Base-by-base conservation (phyloP, 2,329 filamentous ascomycete genomes). In the Periconia digitata region DNA sequence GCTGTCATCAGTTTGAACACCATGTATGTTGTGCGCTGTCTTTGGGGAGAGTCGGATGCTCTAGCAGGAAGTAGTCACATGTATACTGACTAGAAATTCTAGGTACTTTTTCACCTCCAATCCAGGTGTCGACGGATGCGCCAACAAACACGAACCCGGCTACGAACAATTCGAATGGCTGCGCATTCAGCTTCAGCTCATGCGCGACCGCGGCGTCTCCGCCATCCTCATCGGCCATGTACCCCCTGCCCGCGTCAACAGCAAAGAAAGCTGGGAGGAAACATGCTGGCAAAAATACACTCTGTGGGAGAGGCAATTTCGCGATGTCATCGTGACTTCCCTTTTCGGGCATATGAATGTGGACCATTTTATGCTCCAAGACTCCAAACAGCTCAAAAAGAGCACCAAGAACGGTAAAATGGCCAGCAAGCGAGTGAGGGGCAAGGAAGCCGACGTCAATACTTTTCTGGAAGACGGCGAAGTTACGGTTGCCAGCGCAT, bases 271-370 rank as follows among this genome's bases (percentile, higher is more conserved):
- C 53, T 99, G 94, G 94, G 91, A 96, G 58, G 92, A 97, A 76
- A 91, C 89, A 0, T 99, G 94, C 74, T 99, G 92, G 92, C 92
- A 96, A 69, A 96, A 95, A 69, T 99, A 96, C 72, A 88, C 90
- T 0, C 75, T 97, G 3, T 97, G 92, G 90, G 75, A 92, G 63
- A 82, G 85, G 58, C 90, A 95, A 69, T 99, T 91, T 71, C 87
- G 94, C 27, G 94, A 99, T 69, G 86, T 99, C 32, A 80, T 99
- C 17, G 80, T 92, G 17, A 85, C 83, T 12, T 85, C 84, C 21
- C 66, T 95, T 6, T 99, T 88, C 64, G 94, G 92, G 1, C 94
- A 99, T 69, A 97, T 99, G 94, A 99, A 99, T 65, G 89, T 96
- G 56, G 94, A 99, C 62, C 94, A 99, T 70, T 99, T 99, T 72